phyloP scores from a whole-genome alignment of 1,284 basidiomycete species.

The Fistulinella cinereoalba region DNA sequence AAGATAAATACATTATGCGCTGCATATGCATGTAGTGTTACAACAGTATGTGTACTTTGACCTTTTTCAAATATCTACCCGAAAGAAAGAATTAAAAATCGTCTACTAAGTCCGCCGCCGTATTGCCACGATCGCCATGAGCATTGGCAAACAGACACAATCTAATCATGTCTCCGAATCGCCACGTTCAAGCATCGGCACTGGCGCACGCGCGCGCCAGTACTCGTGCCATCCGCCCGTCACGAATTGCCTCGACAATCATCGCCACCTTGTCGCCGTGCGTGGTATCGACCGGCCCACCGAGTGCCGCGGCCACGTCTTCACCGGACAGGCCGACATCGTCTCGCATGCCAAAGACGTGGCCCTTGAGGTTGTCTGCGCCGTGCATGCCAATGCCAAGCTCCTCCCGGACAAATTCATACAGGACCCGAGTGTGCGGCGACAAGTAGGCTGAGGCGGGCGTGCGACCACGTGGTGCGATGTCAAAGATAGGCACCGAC shows the following conservation, averaged over 20 bases:
- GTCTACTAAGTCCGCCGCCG: no score
- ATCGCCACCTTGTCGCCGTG: conserved; percentile 64
- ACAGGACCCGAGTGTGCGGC: conserved; percentile 57
- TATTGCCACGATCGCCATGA: no score
- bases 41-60: no score
- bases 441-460: conserved; percentile 64
- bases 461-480: conserved; percentile 33
- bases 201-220: conserved; percentile 51
- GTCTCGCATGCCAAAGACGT: conserved; percentile 30
- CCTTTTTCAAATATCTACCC: no score
- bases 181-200: conserved; percentile 14
- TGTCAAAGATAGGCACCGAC: conserved; percentile 10
- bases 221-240: conserved; percentile 65
- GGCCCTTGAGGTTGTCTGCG: conserved; percentile 51
- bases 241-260: conserved; percentile 72
- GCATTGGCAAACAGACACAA: no score
- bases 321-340: background rate
- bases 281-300: conserved; percentile 43
- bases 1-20: no score
- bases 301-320: conserved; percentile 12
- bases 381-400: conserved; percentile 76
- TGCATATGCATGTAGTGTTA: no score
- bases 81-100: no score
- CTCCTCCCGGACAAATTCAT: conserved; percentile 65
- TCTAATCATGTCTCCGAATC: no score